Conservation (phyloP, 2,329 filamentous ascomycete species). For the Trichophyton schoenleinii region DNA sequence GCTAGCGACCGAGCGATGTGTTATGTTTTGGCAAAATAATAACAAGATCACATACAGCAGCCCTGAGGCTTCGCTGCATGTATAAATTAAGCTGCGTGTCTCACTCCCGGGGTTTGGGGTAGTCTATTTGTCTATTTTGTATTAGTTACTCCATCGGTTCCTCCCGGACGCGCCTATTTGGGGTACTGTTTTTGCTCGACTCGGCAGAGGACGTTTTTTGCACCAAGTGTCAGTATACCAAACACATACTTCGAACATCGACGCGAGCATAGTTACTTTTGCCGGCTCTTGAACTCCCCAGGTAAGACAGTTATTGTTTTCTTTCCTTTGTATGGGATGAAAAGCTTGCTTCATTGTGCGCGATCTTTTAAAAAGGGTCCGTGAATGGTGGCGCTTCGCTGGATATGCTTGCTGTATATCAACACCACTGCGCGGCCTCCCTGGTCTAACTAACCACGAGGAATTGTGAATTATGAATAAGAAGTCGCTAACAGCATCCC, state of each 20-base stretch:
- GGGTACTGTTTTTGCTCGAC: background rate
- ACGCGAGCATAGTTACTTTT: background rate
- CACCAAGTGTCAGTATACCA: background rate
- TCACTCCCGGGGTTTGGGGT: background rate
- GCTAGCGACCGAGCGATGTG: background rate
- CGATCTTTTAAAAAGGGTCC: background rate
- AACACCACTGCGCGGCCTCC: background rate
- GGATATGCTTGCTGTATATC: too few species aligned
- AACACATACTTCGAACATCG: background rate
- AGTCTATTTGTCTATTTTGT: background rate
- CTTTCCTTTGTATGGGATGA: background rate
- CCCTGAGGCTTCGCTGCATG: background rate
- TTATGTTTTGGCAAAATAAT: background rate
- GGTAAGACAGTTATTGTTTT: background rate
- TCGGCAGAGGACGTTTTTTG: background rate
- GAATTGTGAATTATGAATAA: background rate
- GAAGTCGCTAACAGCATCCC: background rate
- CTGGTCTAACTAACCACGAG: background rate
- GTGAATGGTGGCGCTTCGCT: background rate
- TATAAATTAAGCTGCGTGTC: background rate
- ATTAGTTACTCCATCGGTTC: background rate
- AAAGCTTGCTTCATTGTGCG: background rate
- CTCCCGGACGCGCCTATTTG: background rate
- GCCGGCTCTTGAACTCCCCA: background rate
- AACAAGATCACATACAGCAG: background rate